Percentiles rank a stretch among this genome's conserved stretches.
Conservation (phyloP, 1,284 basidiomycete species). For the Puccinia hordei region DNA sequence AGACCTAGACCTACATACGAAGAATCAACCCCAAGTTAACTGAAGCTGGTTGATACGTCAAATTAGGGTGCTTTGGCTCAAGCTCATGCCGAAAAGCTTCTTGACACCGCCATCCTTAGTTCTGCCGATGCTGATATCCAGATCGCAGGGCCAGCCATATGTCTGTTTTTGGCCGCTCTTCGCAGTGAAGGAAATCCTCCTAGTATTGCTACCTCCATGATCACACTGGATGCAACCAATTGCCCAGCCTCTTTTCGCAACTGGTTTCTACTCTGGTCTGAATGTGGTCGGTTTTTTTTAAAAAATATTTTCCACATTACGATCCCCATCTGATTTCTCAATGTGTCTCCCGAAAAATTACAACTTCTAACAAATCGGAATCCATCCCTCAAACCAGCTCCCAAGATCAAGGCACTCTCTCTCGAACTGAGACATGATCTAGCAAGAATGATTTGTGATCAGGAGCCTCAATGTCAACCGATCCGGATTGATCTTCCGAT, state of each 20-base stretch:
- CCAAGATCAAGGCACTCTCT: conserved; percentile 31
- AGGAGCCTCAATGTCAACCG: conserved; percentile 38
- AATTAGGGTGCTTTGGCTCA: conserved; percentile 41
- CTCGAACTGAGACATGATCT: conserved; percentile 36
- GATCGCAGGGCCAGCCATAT: conserved; percentile 37
- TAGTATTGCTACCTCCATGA: conserved; percentile 23
- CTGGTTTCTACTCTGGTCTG: conserved; percentile 44
- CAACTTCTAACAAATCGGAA: background rate
- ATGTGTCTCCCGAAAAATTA: background rate
- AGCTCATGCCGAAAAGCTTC: conserved; percentile 39
- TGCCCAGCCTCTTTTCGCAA: conserved; percentile 46
- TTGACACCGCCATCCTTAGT: conserved; percentile 17
- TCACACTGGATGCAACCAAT: conserved; percentile 24
- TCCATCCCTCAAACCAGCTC: background rate
- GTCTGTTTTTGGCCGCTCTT: conserved; percentile 43
- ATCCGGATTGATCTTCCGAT: conserved; percentile 37
- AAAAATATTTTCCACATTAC: background rate
- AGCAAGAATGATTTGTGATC: conserved; percentile 47
- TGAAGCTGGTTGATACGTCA: background rate
- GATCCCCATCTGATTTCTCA: background rate
- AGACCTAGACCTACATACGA: background rate
- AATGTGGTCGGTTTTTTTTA: conserved; percentile 25
- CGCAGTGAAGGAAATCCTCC: conserved; percentile 31
- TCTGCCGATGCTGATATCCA: conserved; percentile 43
- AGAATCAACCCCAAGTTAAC: background rate